Evolutionary conservation across 192 early-diverging fungal genomes (phyloP), one percentile per base, ranked within the genome.

Genomic region (Entomortierella lignicola): DNA sequence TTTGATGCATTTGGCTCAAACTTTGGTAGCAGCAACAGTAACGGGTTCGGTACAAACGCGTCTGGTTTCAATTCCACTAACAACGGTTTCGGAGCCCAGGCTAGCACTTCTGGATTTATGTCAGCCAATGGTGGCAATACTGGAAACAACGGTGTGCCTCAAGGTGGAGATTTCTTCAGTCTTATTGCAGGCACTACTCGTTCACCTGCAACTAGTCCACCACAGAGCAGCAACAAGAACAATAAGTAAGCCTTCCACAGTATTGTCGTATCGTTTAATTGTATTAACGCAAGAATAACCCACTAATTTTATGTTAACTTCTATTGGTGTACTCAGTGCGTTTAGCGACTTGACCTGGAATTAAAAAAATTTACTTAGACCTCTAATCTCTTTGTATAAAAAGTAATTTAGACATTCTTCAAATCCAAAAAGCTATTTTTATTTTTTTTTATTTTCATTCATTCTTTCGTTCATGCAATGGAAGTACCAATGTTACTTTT

Each of bases 321-420:
- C n/a, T n/a, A n/a, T n/a, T n/a, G n/a, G n/a, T n/a, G n/a, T n/a
- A n/a, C 30, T 18, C 27, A 79, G 74, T 55, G 74, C 74, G 1
- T 79, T 79, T 60, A 63, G 68, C 6, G 75, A 79, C 63, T 63
- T 79, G 4, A 60, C 62, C 17, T 79, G 75, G 75, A 79, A 79
- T 63, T 79, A 66, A 29, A 42, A 31, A 29, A 6, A 7, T 25
- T 17, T 30, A 30, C 29, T 30, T 12, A 7, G 29, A 37, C 34
- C 34, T 37, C 10, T 37, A n/a, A n/a, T n/a, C n/a, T n/a, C 57
- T 7, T 17, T 20, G 8, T 47, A 44, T 23, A 12, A 2, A 59
- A 21, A 4, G 15, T 37, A 21, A 58, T 58, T 21, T 8, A n/a
- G 10, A 37, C 34, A 37, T 37, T 7, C 34, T 26, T 53, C 20